Evolutionary conservation across 2,329 filamentous ascomycete genomes (phyloP), one percentile per base, ranked within the genome.

Genomic region (Escovopsis sp.): DNA sequence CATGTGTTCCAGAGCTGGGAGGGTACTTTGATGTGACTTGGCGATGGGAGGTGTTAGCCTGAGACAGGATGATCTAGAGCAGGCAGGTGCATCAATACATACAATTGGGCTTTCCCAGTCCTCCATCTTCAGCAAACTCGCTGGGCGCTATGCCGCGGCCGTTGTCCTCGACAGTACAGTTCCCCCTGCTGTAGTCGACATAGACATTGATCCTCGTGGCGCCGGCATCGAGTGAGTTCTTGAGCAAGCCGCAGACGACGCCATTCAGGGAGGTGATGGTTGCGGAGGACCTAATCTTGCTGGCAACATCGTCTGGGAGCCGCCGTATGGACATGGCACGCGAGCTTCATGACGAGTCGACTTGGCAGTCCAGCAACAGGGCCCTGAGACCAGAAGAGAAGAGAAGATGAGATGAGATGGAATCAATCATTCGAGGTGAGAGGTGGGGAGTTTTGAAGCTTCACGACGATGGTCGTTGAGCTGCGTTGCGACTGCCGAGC

Each of bases 241-340:
- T 77, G 26, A 93, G 52, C 9, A 96, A 70, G 38, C 82, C 84
- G 43, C 77, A 66, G 12, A 85, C 66, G 4, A 84, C 86, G 26
- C 66, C 73, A 51, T 80, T 81, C 30, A 96, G 67, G 37, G 78
- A 82, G 2, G 78, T 82, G 51, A 96, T 81, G 43, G 73, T 69
- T n/a, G 77, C 77, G 0, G 89, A 93, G 1, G 89, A 94, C 56
- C 81, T 84, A 63, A 98, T 81, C 58, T 87, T 85, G 39, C 81
- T 75, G 52, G 78, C 70, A 44, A 83, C 85, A 50, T 83, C 70
- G 33, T 73, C 63, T 11, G 86, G 82, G 46, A 94, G 70, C 40
- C 70, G 76, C 49, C 70, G 69, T 55, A 91, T 89, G 47, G 69
- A 73, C 73, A 77, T 77, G 59, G 48, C 57, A 51, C 45, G 32